These are phyloP conservation scores for Macaranga tanarius DNA, from an alignment of 441 rosid species.

Conservation along the genomic window DNA sequence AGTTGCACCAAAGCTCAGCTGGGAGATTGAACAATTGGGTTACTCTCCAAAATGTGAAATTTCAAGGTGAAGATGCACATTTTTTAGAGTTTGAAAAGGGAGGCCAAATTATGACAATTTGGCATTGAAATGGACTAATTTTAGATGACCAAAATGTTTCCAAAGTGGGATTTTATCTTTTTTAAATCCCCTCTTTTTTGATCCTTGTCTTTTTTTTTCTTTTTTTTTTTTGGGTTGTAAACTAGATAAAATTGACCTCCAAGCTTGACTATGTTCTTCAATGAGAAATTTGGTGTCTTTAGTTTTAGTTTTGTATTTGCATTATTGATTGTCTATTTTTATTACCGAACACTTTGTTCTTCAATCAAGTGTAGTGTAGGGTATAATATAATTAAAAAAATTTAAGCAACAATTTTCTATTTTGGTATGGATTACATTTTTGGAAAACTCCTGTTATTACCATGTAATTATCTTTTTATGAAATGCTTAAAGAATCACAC, in stretches of 20 bases:
- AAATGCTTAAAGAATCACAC: no score
- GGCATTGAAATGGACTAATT: constrained; percentile 24
- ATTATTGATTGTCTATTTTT: no score
- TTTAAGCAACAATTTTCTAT: no score
- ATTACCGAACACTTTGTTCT: no score
- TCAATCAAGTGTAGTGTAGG: no score
- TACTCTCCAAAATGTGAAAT: constrained; percentile 49
- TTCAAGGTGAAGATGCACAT: constrained; percentile 48
- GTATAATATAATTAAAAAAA: no score
- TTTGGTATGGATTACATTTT: no score
- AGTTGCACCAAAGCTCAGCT: constrained; percentile 70
- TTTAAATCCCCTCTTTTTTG: constrained; percentile 9
- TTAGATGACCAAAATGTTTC: constrained; percentile 31
- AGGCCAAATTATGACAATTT: background rate
- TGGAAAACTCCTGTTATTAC: no score
- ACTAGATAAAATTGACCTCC: constrained; percentile 27
- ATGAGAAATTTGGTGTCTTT: constrained; percentile 15
- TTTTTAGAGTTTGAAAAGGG: background rate
- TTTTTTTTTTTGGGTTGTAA: constrained; percentile 19
- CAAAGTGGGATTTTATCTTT: background rate
- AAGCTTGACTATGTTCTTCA: constrained; percentile 16
- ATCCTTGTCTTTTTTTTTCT: background rate
- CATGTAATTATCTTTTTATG: no score
- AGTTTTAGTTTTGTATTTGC: no score
- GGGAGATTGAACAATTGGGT: constrained; percentile 71